Base-by-base conservation (phyloP, 139 green algal species). In the Edaphochlamys debaryana region DNA sequence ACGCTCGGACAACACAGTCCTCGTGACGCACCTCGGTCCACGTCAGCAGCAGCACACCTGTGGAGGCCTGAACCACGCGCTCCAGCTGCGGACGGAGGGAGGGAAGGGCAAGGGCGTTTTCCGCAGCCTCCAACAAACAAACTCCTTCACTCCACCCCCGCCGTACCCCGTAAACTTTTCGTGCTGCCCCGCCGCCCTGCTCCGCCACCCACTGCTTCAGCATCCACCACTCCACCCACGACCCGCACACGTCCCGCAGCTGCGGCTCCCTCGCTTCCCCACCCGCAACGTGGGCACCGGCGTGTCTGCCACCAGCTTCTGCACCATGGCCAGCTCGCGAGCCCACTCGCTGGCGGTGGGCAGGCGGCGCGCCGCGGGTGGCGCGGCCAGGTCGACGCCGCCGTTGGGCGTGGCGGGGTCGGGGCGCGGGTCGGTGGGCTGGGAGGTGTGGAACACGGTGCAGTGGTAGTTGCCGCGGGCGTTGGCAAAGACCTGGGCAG, bases 361-460 rank as follows among this genome's bases (percentile, higher is more conserved):
- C 42, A 66, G 20, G 4, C 52, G 84, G 37, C 67, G 72, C 29
- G 5, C 37, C 5, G 40, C 25, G 3, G 41, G 68, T 62, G 30
- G 48, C 63, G 54, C 17, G 58, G 19, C 29, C 30, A 60, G 38
- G 50, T 66, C 45, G 15, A 80, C 36, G 15, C 77, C 84, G 30
- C 84, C 84, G 69, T 85, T 77, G 27, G 84, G 60, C 0, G 22
- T 29, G 20, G 42, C 66, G 34, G 84, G 69, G 69, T 85, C 50
- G 62, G 84, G 69, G 17, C 84, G 76, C n/a, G 84, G 75, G 56
- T 88, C 84, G 38, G 42, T 79, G 36, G 84, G 84, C 45, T 88
- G 84, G 2, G 84, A 88, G 37, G 84, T 85, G 84, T 88, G 84
- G 77, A 88, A 88, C 1, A 85, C 30, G 0, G 84, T 88, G 77